phyloP scores from a whole-genome alignment of 306 rosid genomes.

The Cotoneaster glaucophyllus region DNA sequence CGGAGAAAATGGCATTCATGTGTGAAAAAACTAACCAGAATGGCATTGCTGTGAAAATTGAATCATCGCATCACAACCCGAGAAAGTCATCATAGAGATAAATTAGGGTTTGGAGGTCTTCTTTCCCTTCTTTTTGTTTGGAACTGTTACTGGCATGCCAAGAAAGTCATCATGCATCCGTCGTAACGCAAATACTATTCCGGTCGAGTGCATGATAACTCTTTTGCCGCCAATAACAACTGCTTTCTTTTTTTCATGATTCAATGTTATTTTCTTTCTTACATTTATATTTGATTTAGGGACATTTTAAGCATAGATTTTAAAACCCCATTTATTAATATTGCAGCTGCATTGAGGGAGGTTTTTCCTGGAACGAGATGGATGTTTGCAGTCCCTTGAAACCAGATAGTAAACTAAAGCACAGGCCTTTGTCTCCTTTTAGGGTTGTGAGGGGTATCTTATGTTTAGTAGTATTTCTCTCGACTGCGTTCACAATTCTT shows the following conservation, averaged over 20 bases:
- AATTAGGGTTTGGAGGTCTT: background rate
- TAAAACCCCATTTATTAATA: background rate
- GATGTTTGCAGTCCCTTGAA: slow-evolving; percentile 40
- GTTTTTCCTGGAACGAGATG: slow-evolving; percentile 53
- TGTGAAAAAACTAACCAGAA: no score
- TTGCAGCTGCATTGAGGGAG: slow-evolving; percentile 43
- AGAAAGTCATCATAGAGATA: no score
- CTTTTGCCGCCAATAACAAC: no score
- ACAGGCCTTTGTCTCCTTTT: slow-evolving; percentile 55
- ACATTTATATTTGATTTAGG: background rate
- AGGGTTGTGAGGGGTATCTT: slow-evolving; percentile 63
- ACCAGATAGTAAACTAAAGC: slow-evolving; percentile 41
- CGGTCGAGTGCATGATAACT: background rate
- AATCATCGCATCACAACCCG: background rate
- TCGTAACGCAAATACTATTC: background rate
- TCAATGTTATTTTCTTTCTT: background rate
- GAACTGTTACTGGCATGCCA: background rate
- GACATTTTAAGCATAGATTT: background rate
- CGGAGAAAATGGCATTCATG: background rate
- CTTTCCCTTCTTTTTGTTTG: no score
- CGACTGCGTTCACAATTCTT: slow-evolving; percentile 71
- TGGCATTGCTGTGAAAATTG: background rate
- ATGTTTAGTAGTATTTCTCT: slow-evolving; percentile 74
- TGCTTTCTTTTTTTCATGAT: no score
- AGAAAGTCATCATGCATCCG: background rate